Base-by-base conservation (phyloP, 306 rosid genomes). In the Sechiopsis laciniata region DNA sequence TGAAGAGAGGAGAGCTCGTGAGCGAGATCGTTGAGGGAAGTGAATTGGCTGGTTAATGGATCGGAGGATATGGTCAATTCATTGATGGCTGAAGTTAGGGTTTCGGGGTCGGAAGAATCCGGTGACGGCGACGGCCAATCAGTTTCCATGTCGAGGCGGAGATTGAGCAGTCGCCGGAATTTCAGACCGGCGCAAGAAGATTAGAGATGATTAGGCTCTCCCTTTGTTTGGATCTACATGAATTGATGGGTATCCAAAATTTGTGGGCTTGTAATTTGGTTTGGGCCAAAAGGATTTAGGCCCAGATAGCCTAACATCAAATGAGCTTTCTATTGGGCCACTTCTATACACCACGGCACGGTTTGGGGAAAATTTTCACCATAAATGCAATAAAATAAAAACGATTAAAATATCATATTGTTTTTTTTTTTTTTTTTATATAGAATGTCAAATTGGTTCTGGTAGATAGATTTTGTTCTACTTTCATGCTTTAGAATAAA, bases 1-100 rank as follows among this genome's bases (percentile, higher is more conserved):
- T 90, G 85, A 20, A 93, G 87, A 8, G 92, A 83, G 9, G 77
- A 57, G n/a, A 88, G 91, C 55, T 92, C 98, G 70, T 83, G 85
- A 76, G 89, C 76, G 1, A 85, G 73, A 42, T 84, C 88, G 79
- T 89, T 79, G 78, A 88, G 83, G 6, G 92, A 77, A 64, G 73
- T 65, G 61, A 79, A 81, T 14, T 78, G 79, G 76, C 74, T 74
- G 4, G 76, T 75, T 26, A 87, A 80, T 1, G 96, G 96, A 48
- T 89, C 87, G 3, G 75, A 9, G 71, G 78, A 73, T 32, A 78
- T 52, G 12, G 81, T 42, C 6, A 76, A 72, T 51, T 58, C 48
- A 53, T 84, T 78, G 26, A 80, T 20, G 26, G 66, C 58, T 19
- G 83, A 61, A 20, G 71, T 51, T 21, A 72, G 75, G 26, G 84